Conservation (phyloP, 225 moss, liverwort and hornwort genomes). For the Sphagnum contortum region DNA sequence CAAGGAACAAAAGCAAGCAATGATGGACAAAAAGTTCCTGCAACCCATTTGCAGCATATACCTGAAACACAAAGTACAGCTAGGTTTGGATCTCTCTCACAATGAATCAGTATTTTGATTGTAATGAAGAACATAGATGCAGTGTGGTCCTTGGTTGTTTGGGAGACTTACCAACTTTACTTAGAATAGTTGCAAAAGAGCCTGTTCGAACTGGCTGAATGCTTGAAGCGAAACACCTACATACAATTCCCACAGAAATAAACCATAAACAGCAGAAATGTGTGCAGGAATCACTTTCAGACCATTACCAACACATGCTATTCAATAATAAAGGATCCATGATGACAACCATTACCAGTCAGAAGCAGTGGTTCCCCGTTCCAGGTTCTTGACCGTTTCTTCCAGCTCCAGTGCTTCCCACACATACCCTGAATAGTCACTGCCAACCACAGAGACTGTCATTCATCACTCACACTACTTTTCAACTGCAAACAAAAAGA, state of each 20-base stretch:
- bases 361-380: conserved; percentile 40
- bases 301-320: too few relatives aligned
- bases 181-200: conserved; percentile 52
- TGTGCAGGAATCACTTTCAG: too few relatives aligned
- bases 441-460: conserved; percentile 23
- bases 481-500: not conserved
- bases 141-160: too few relatives aligned
- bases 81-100: too few relatives aligned
- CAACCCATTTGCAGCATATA: too few relatives aligned
- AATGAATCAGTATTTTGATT: too few relatives aligned
- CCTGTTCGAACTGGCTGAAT: conserved; percentile 64
- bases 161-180: conserved; percentile 44
- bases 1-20: too few relatives aligned
- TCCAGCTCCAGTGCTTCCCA: conserved; percentile 99
- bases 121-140: too few relatives aligned
- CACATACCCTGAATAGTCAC: conserved; percentile 89
- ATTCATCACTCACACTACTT: conserved; percentile 7
- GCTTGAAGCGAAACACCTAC: conserved; percentile 77
- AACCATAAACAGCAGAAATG: too few relatives aligned
- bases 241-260: conserved; percentile 5
- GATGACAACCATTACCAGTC: conserved; percentile 17
- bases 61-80: too few relatives aligned
- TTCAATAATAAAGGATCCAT: too few relatives aligned
- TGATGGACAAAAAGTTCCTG: too few relatives aligned
- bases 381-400: conserved; percentile 77